Evolutionary conservation across 441 rosid genomes (phyloP).

Genomic region (Gossypium gossypioides): DNA sequence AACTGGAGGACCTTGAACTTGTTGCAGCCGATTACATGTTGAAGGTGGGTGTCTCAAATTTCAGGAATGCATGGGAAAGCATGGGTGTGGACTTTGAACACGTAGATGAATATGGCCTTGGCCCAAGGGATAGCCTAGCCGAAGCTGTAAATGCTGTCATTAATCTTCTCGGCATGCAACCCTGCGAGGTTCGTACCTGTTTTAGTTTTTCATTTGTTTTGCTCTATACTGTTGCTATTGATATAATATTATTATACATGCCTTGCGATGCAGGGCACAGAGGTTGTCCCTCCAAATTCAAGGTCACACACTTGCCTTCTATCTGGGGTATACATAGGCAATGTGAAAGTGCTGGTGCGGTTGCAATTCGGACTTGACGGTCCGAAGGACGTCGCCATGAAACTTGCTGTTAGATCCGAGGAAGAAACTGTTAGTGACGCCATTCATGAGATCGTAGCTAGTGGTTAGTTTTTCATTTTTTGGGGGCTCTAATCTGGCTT

Average conservation of each 20-base stretch:
- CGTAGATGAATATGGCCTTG: conserved; percentile 88
- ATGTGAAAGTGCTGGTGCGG: conserved; percentile 65
- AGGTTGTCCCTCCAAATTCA: conserved; percentile 67
- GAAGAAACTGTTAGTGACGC: conserved; percentile 59
- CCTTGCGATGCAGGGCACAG: conserved; percentile 55
- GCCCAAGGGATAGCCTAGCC: conserved; percentile 71
- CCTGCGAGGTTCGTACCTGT: conserved; percentile 67
- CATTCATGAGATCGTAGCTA: conserved; percentile 79
- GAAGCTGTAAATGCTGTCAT: conserved; percentile 79
- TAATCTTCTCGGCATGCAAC: conserved; percentile 93
- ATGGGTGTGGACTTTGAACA: conserved; percentile 60
- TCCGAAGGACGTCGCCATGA: conserved; percentile 84
- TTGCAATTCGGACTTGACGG: conserved; percentile 76
- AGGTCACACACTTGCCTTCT: conserved; percentile 84
- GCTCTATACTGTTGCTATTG: not conserved
- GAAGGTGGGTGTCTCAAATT: conserved; percentile 73
- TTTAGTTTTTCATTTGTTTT: not conserved
- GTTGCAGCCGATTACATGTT: conserved; percentile 81
- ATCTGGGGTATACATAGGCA: conserved; percentile 84
- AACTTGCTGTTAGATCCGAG: conserved; percentile 73
- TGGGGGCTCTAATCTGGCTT: not conserved
- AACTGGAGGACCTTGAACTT: conserved; percentile 88
- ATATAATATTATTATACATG: too few relatives aligned
- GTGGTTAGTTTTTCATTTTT: conserved; percentile 40
- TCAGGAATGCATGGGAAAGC: conserved; percentile 95